phyloP scores from a whole-genome alignment of 179 eudicot species.

The Carnegiea gigantea region DNA sequence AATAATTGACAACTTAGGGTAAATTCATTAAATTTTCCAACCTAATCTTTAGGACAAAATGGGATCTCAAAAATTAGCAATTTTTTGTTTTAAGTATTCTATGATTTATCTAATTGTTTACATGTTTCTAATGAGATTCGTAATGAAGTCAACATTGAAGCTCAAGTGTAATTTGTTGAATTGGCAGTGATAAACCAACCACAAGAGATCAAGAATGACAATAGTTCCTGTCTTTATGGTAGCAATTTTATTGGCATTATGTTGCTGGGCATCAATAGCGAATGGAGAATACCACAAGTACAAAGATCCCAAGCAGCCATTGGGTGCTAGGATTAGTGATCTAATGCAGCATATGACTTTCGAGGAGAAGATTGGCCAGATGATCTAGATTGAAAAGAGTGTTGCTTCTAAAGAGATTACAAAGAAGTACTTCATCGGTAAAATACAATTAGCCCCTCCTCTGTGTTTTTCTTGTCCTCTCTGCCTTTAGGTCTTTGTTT shows the following conservation, averaged over 20 bases:
- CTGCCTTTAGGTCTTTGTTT: too few species aligned
- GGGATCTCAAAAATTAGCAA: background rate
- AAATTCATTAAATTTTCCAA: background rate
- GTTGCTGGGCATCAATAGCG: slow-evolving; percentile 16
- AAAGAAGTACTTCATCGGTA: slow-evolving; percentile 56
- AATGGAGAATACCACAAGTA: slow-evolving; percentile 42
- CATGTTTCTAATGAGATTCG: background rate
- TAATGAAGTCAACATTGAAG: background rate
- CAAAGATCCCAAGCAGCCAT: slow-evolving; percentile 55
- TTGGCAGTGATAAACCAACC: background rate
- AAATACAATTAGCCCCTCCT: background rate
- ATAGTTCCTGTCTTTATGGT: background rate
- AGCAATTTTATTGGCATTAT: background rate
- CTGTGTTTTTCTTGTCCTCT: background rate
- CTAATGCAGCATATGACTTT: slow-evolving; percentile 54
- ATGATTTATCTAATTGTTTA: background rate
- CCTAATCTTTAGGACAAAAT: background rate
- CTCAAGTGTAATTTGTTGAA: slow-evolving; percentile 2
- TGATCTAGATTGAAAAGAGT: slow-evolving; percentile 61
- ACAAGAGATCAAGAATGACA: slow-evolving; percentile 6
- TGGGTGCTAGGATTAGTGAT: slow-evolving; percentile 43
- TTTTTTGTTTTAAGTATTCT: background rate
- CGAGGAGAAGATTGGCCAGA: slow-evolving; percentile 66
- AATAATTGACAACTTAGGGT: background rate
- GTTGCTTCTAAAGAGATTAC: slow-evolving; percentile 46